These are phyloP conservation scores for Annulohypoxylon stygium DNA, from an alignment of 495 filamentous ascomycete species.

Conservation along the genomic window DNA sequence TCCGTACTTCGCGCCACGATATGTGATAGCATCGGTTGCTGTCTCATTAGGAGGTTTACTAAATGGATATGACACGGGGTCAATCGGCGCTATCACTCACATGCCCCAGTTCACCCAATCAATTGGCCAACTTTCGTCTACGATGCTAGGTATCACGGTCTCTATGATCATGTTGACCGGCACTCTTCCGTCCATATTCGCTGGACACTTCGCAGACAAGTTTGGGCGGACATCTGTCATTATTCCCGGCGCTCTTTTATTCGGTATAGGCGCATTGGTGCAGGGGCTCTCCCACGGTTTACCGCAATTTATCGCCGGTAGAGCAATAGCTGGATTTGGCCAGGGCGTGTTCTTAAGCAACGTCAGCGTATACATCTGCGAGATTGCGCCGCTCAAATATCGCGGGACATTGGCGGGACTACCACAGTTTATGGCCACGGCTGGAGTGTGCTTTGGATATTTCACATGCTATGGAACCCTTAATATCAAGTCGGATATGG, in stretches of 20 bases:
- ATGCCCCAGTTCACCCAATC: conserved; percentile 68
- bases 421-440: conserved; percentile 67
- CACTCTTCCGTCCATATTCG: conserved; percentile 71
- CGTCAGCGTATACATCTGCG: conserved; percentile 71
- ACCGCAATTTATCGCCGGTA: conserved; percentile 67
- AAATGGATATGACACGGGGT: conserved; percentile 70
- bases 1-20: conserved; percentile 42
- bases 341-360: conserved; percentile 71
- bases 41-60: conserved; percentile 48
- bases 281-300: conserved; percentile 61
- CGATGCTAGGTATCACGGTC: conserved; percentile 70
- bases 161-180: conserved; percentile 74
- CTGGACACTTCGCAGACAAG: conserved; percentile 71
- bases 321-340: conserved; percentile 68
- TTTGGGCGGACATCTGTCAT: conserved; percentile 68
- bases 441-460: conserved; percentile 68
- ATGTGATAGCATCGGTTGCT: conserved; percentile 45
- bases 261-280: conserved; percentile 66
- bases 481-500: conserved; percentile 62
- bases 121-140: conserved; percentile 67
- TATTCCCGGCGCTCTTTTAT: conserved; percentile 65
- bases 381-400: conserved; percentile 68
- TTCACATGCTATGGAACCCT: conserved; percentile 73
- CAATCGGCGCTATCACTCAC: conserved; percentile 71
- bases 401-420: conserved; percentile 67